A percentile compares a stretch with the other conserved stretches of the same genome.
These are phyloP conservation scores for Hibiscus tridactylites DNA, from an alignment of 345 rosid species.

Conservation along the genomic window DNA sequence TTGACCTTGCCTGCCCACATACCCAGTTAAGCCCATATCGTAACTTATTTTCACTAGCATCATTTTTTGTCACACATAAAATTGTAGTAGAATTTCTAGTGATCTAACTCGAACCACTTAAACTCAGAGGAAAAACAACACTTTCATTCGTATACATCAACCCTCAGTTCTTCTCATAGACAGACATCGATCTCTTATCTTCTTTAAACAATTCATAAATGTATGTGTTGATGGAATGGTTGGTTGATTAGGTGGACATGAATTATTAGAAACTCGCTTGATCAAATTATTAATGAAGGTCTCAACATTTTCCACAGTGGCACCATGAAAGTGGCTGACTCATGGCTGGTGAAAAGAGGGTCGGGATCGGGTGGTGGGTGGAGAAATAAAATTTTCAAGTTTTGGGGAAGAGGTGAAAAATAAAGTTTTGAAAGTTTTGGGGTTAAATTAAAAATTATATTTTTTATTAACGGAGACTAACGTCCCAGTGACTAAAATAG, in stretches of 20 bases:
- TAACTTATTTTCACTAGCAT: constrained; percentile 60
- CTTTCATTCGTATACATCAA: constrained; percentile 60
- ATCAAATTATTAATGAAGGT: constrained; percentile 68
- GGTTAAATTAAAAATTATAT: no score
- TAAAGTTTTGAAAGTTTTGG: no score
- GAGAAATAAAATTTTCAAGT: no score
- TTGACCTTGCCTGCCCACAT: constrained; percentile 87
- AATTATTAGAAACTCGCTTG: constrained; percentile 55
- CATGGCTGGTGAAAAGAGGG: no score
- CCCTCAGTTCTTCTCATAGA: constrained; percentile 85
- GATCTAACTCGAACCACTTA: constrained; percentile 25
- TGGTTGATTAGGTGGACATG: constrained; percentile 90
- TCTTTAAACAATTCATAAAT: constrained; percentile 87
- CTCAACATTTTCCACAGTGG: constrained; percentile 51
- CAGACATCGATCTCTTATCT: constrained; percentile 66
- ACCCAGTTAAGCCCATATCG: constrained; percentile 81
- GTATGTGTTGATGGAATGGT: constrained; percentile 61
- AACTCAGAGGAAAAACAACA: constrained; percentile 55
- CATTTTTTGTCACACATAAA: constrained; percentile 71
- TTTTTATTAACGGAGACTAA: no score
- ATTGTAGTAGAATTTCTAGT: constrained; percentile 38
- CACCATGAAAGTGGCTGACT: constrained; percentile 31
- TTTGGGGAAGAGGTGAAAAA: no score
- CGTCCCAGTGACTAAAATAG: no score
- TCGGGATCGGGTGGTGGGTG: no score